Evolutionary conservation across 225 moss, liverwort and hornwort genomes (phyloP), one percentile per base, ranked within the genome.

Genomic region (Bryoerythrophyllum caledonicum): DNA sequence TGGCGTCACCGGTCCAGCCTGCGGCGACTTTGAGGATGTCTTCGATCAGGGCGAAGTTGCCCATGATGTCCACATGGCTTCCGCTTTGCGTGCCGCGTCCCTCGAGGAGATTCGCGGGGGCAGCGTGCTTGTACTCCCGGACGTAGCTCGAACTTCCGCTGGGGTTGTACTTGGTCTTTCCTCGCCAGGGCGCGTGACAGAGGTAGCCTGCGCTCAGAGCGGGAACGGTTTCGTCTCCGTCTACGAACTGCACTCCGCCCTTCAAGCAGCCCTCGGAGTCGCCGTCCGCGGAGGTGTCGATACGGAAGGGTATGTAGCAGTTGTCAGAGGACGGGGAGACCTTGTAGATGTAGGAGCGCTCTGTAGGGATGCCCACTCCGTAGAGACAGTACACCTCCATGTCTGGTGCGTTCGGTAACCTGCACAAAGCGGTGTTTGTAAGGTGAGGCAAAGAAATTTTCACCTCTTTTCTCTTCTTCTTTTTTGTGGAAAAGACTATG

Each of bases 261-360:
- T 91, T 94, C 51, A 97, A 79, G 68, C 93, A 93, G 19, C 97
- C 97, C 79, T 97, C 97, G 6, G 90, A 91, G 44, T 89, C 89
- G 55, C 94, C 97, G 37, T 97, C 91, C 1, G 85, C 94, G 16
- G 87, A 84, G 2, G 90, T 59, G 74, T 97, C 97, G 20, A 97
- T 97, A 43, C 97, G 90, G 79, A 94, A 97, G 5, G 97, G 97
- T 11, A 97, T 97, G 75, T 84, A 87, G 80, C 97, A 97, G 34
- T 66, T 82, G 74, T 97, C 97, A 44, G 85, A 21, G 43, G 74
- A 77, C 1, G 93, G 93, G 6, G 93, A 81, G 12, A 90, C 20
- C 82, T 94, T 94, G 90, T 97, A 97, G 1, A 94, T 90, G 63
- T 97, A 97, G 9, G 97, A 97, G 82, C 97, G 83, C 74, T 97